Evolutionary conservation across 176 grass and related monocot species (phyloP), one percentile per base, ranked within the genome.

Genomic region (Oryza glumipatula): DNA sequence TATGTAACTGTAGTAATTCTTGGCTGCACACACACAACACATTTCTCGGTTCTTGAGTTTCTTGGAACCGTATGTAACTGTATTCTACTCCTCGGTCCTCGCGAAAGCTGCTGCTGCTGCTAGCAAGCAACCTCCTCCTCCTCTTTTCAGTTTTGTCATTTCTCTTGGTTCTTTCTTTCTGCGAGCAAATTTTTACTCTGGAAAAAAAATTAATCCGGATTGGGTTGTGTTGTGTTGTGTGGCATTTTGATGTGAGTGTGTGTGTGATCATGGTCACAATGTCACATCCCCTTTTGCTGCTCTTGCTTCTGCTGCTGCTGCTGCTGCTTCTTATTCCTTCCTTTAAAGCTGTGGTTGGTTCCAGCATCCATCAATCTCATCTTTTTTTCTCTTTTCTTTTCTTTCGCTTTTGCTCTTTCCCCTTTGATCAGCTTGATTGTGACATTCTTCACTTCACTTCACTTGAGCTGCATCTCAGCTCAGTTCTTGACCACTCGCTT

Each of bases 311-410:
- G 36, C 36, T 38, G 36, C 70, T 67, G 56, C 36, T 38, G 36
- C 36, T 38, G 36, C 70, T 67, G 56, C 88, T 91, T 91, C 89
- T 87, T 80, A 87, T 87, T 87, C 89, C 89, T 84, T 87, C 89
- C 67, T 80, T 76, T 87, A 90, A 90, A 80, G 80, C 76, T 90
- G 65, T 77, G 35, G 35, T 22, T 77, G 35, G 35, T 22, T 79
- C 67, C 67, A 87, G 65, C 88, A 68, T 89, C 83, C 74, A 67
- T 47, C 72, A 17, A 0, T 36, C 28, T 49, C 81, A 5, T 74
- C 83, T 85, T 85, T 63, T 84, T 26, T 11, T 8, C 39, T 21
- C 52, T 56, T 52, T 22, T 23, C 10, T 2, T 6, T 44, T 58
- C 82, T 73, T 49, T 33, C 22, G 39, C 84, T 90, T 90, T 82